Conservation (phyloP, 345 rosid species). For the Erysimum cheiranthoides region DNA sequence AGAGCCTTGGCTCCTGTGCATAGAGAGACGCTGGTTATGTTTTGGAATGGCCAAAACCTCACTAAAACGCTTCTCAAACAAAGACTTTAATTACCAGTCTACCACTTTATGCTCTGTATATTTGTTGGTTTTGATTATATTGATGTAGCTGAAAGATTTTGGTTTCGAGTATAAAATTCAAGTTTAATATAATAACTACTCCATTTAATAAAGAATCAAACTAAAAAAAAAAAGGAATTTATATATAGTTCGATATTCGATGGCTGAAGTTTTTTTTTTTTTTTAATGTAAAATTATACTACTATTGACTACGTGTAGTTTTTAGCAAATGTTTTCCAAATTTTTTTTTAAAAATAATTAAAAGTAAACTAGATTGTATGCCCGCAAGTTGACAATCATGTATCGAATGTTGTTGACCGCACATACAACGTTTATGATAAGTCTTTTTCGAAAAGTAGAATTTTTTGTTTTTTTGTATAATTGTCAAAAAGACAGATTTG, state of each 20-base stretch:
- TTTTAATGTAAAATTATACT: too few relatives aligned
- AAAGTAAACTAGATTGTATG: neutral
- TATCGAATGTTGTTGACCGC: neutral
- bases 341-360: too few relatives aligned
- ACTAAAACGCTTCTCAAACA: constrained; percentile 61
- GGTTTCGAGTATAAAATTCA: neutral
- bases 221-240: too few relatives aligned
- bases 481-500: neutral
- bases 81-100: constrained; percentile 51
- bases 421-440: neutral
- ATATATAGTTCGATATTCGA: too few relatives aligned
- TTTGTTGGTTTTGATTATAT: neutral
- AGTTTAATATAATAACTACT: neutral
- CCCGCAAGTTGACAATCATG: neutral
- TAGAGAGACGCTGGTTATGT: constrained; percentile 60
- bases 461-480: too few relatives aligned
- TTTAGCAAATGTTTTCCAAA: too few relatives aligned
- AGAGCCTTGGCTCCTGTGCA: constrained; percentile 49
- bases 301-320: too few relatives aligned
- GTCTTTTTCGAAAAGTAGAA: too few relatives aligned
- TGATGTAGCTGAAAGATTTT: constrained; percentile 11
- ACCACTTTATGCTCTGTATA: neutral
- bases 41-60: constrained; percentile 55
- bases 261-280: too few relatives aligned
- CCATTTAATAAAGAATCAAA: too few relatives aligned